Conservation (phyloP, 2,329 filamentous ascomycete genomes). For the Dryadomyces quercivorus region DNA sequence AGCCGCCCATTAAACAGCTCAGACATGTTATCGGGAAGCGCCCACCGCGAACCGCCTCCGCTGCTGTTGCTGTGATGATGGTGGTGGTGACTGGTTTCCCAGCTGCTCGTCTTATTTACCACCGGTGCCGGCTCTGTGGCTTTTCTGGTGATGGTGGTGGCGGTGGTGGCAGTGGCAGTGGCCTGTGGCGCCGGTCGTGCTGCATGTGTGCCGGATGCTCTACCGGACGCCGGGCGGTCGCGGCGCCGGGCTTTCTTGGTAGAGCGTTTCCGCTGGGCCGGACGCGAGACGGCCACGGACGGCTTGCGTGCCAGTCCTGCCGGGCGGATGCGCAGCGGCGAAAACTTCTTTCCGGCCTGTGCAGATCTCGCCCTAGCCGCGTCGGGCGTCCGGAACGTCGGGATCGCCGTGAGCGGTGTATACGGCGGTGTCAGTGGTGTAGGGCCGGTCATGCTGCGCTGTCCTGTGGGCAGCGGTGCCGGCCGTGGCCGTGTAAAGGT, state of each 20-base stretch:
- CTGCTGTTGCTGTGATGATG: constrained; percentile 9
- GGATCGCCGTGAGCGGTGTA: neutral
- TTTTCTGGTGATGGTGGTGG: neutral
- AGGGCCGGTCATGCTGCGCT: no score
- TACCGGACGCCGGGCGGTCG: neutral
- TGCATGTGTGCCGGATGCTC: constrained; percentile 10
- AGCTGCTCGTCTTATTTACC: neutral
- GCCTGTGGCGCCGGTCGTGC: constrained; percentile 10
- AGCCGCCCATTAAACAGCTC: constrained; percentile 42
- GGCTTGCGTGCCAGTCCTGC: constrained; percentile 15
- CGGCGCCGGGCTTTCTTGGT: constrained; percentile 20
- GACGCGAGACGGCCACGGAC: constrained; percentile 16
- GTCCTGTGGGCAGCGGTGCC: neutral
- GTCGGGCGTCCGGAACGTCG: neutral
- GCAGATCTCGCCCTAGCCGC: neutral
- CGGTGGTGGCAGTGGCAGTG: no score
- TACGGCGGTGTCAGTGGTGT: neutral
- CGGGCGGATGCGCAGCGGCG: constrained; percentile 9
- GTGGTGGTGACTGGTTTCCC: constrained; percentile 9
- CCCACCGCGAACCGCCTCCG: constrained; percentile 32
- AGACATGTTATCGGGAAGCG: constrained; percentile 42
- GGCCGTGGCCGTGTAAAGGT: constrained; percentile 9
- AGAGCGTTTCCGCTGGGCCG: constrained; percentile 27
- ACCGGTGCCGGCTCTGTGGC: neutral
- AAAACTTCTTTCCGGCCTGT: constrained; percentile 3